A percentile compares a stretch with the other conserved stretches of the same genome.
These are phyloP conservation scores for Acanthamoeba healyi DNA, from an alignment of 208 protist species.

Conservation along the genomic window DNA sequence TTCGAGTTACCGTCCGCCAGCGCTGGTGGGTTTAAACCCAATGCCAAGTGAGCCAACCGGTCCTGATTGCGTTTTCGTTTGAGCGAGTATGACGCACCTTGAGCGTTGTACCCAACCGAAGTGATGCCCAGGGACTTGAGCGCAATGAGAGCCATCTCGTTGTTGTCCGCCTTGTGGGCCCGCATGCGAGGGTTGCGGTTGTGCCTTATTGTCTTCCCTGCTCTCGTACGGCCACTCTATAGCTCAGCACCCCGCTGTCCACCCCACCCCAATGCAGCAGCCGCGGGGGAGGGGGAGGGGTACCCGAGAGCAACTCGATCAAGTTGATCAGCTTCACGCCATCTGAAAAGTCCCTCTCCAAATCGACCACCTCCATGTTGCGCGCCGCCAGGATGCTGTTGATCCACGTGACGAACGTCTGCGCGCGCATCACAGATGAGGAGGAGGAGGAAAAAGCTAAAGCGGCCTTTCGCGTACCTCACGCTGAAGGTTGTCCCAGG, in stretches of 20 bases:
- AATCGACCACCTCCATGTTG: neutral
- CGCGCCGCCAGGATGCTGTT: neutral
- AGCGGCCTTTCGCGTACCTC: neutral
- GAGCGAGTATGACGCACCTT: neutral
- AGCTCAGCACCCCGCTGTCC: too few species aligned
- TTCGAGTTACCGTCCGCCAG: constrained; percentile 7
- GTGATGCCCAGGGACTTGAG: neutral
- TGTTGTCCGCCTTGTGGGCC: neutral
- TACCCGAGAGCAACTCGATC: neutral
- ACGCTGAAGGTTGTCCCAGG: neutral
- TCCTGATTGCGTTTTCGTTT: too few species aligned
- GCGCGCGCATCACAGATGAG: neutral
- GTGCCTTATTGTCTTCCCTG: neutral
- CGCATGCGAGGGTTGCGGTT: neutral
- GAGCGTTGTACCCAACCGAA: neutral
- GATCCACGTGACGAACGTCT: neutral
- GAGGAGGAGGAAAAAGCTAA: too few species aligned
- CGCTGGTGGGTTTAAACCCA: too few species aligned
- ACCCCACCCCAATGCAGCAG: too few species aligned
- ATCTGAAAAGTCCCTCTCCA: neutral
- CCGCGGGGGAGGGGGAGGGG: too few species aligned
- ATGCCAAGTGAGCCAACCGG: too few species aligned
- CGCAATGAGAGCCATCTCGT: neutral
- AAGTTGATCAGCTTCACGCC: neutral
- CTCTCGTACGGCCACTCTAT: too few species aligned